phyloP scores from a whole-genome alignment of 225 moss, liverwort and hornwort genomes.

The Pseudoscleropodium purum region DNA sequence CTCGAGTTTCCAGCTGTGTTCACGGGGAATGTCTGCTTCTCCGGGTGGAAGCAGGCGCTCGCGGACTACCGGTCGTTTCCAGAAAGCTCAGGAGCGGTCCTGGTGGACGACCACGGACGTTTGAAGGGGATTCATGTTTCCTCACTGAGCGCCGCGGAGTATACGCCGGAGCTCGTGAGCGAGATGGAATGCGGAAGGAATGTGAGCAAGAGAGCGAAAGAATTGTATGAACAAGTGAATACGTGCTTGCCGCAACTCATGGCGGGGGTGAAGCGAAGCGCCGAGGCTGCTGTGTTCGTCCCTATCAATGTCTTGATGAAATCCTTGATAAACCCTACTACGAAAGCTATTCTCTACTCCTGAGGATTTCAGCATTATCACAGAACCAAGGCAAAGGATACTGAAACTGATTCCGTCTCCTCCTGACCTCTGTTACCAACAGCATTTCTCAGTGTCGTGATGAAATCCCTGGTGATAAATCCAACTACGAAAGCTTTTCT shows the following conservation, averaged over 20 bases:
- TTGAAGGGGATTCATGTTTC: slow-evolving; percentile 46
- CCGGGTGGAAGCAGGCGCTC: slow-evolving; percentile 41
- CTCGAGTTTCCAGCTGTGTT: slow-evolving; percentile 34
- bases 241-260: slow-evolving; percentile 13
- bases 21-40: slow-evolving; percentile 25
- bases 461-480: not conserved
- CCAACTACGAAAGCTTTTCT: too few species aligned
- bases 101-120: slow-evolving; percentile 25
- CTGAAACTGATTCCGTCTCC: not conserved
- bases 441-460: not conserved
- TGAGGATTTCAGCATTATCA: not conserved
- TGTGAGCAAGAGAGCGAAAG: not conserved
- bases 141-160: not conserved
- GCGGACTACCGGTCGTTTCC: slow-evolving; percentile 28
- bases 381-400: not conserved
- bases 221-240: slow-evolving; percentile 2
- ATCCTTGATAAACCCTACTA: not conserved
- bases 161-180: not conserved
- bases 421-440: not conserved
- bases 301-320: slow-evolving; percentile 38
- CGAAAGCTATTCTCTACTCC: not conserved
- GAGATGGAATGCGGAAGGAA: not conserved
- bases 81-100: slow-evolving; percentile 9
- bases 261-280: not conserved
- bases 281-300: slow-evolving; percentile 20